These are phyloP conservation scores for Suillus americanus DNA, from an alignment of 768 basidiomycete genomes.

Conservation along the genomic window DNA sequence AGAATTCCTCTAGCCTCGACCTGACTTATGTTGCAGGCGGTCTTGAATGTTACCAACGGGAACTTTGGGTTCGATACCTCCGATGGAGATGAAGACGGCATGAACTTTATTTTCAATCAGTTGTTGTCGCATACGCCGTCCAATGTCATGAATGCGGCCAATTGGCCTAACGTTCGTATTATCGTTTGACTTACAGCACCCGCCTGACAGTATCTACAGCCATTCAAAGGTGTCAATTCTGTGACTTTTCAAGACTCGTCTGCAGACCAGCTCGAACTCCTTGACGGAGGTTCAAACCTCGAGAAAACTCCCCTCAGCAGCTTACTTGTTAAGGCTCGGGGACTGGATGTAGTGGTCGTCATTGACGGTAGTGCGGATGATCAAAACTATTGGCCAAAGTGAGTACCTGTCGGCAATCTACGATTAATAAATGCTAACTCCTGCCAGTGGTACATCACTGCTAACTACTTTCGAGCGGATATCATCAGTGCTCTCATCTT, in stretches of 20 bases:
- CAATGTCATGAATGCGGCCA: constrained; percentile 47
- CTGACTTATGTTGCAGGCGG: constrained; percentile 38
- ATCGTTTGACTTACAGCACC: background rate
- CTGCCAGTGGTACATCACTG: constrained; percentile 52
- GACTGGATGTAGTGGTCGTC: constrained; percentile 73
- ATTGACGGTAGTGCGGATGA: constrained; percentile 67
- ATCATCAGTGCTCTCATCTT: constrained; percentile 40
- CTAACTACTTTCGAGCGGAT: constrained; percentile 45
- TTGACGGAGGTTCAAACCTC: constrained; percentile 69
- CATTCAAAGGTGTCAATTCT: constrained; percentile 52
- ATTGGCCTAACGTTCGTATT: constrained; percentile 58
- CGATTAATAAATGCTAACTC: background rate
- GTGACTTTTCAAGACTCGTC: constrained; percentile 53
- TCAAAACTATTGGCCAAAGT: constrained; percentile 69
- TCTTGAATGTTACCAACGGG: constrained; percentile 42
- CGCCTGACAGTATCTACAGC: constrained; percentile 22
- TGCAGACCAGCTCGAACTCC: constrained; percentile 55
- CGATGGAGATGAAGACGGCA: constrained; percentile 33
- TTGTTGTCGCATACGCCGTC: constrained; percentile 49
- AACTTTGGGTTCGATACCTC: constrained; percentile 39
- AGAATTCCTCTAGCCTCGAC: background rate
- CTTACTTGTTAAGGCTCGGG: constrained; percentile 66
- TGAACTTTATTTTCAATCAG: constrained; percentile 51
- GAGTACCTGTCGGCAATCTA: constrained; percentile 16
- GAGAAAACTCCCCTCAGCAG: constrained; percentile 75